Evolutionary conservation across 306 rosid genomes (phyloP), one percentile per base, ranked within the genome.

Genomic region (Lithocarpus polystachyus): DNA sequence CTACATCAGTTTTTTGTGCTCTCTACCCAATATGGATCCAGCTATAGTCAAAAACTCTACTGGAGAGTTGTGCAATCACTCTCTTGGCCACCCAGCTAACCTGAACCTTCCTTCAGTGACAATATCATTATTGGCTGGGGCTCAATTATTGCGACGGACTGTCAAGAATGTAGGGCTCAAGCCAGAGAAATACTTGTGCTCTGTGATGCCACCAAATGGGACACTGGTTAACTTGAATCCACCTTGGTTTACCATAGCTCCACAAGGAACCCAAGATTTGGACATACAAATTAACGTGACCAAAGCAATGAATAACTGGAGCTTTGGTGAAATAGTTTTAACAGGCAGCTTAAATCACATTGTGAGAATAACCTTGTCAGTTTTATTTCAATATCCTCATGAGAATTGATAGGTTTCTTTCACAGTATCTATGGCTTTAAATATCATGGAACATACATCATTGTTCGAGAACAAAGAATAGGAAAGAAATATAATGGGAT

Each of bases 91-190:
- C 70, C 98, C 99, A 10, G 92, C 86, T 68, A 33, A 87, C 81
- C 87, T 95, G 77, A 95, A 95, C 90, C 90, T 90, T 51, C 98
- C 98, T 67, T 95, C 98, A 15, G 72, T 95, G 11, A 92, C 99
- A 43, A 60, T 91, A 80, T 84, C 98, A 22, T 75, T 86, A 51
- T 19, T 93, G 82, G 82, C 14, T 19, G 96, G 92, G 24, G 76
- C 89, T 33, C 84, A 67, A 64, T 72, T 69, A 57, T 82, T 88
- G 53, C 55, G 33, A 40, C 85, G 98, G 74, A 88, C 88, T 5
- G 84, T 95, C 77, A 90, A 15, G 86, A 91, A 88, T 72, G 93
- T 91, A 5, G 92, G 88, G 51, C 74, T 74, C 85, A 74, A 52
- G 78, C 84, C 89, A 22, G 99, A 95, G 90, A 90, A 89, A 31